A percentile compares a stretch with the other conserved stretches of the same genome.
phyloP scores from a whole-genome alignment of 108 stramenopile genomes.

The Cafeteria roenbergensis region DNA sequence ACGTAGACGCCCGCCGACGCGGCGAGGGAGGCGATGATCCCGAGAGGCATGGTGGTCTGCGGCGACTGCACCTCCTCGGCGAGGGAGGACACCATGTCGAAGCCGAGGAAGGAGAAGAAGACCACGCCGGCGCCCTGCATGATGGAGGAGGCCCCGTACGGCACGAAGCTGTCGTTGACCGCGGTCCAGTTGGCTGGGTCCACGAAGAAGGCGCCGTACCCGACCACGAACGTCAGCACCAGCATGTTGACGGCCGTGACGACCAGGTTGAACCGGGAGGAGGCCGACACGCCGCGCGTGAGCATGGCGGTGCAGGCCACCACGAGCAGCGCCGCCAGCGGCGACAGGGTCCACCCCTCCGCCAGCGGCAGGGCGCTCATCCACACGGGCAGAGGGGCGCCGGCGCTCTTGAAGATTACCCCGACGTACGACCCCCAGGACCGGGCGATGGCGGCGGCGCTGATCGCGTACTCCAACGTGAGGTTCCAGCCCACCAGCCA shows the following conservation, averaged over 20 bases:
- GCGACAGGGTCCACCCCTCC: slow-evolving; percentile 27
- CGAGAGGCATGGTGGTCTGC: slow-evolving; percentile 49
- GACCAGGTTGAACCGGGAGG: slow-evolving; percentile 39
- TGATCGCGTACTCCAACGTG: slow-evolving; percentile 48
- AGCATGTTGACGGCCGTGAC: slow-evolving; percentile 41
- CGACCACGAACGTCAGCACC: slow-evolving; percentile 36
- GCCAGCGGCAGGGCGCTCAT: background rate
- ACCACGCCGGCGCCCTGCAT: slow-evolving; percentile 37
- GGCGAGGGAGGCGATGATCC: slow-evolving; percentile 41
- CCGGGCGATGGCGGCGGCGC: slow-evolving; percentile 43
- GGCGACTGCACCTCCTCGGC: slow-evolving; percentile 47
- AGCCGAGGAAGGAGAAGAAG: slow-evolving; percentile 25
- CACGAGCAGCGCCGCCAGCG: slow-evolving; percentile 39
- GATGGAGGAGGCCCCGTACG: slow-evolving; percentile 31
- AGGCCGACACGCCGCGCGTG: slow-evolving; percentile 42
- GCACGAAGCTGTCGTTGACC: slow-evolving; percentile 37
- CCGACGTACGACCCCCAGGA: slow-evolving; percentile 46
- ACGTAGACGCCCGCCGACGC: slow-evolving; percentile 36
- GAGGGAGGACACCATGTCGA: slow-evolving; percentile 45
- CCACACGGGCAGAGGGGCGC: background rate
- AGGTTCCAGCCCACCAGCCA: slow-evolving; percentile 45
- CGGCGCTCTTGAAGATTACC: slow-evolving; percentile 10
- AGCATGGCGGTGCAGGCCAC: slow-evolving; percentile 34
- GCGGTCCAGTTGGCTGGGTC: slow-evolving; percentile 22
- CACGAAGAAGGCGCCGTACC: slow-evolving; percentile 22